Base-by-base conservation (phyloP, 345 rosid genomes). In the Heritiera littoralis region DNA sequence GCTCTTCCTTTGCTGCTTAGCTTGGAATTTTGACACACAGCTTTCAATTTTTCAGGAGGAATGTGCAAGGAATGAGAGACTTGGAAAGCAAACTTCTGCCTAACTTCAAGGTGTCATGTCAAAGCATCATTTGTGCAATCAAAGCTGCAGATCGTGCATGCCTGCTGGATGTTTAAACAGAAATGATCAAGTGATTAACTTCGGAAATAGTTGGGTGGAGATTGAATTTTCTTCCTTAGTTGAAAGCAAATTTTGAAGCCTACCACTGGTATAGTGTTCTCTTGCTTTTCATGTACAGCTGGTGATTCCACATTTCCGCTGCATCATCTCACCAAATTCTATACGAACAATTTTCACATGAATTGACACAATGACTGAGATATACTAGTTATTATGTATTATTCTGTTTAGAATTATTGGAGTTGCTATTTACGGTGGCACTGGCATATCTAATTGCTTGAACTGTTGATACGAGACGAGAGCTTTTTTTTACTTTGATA, bases 31-130 rank as follows among this genome's bases (percentile, higher is more conserved):
- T 18, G 35, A 66, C 72, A 49, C 41, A 10, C 20, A 51, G 61
- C 76, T 81, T 61, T 55, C 14, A 58, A 66, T 77, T 73, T 76
- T 5, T 49, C 85, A 92, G 94, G 91, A 87, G 79, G 89, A 88
- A 88, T 83, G 89, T 77, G 20, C 86, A 43, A 84, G 83, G 80
- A 90, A 90, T 64, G 88, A 81, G 77, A 87, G 67, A 71, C 89
- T 89, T 61, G 78, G 40, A 61, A 80, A 72, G 40, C 83, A 74
- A 69, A 56, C 58, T 35, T 64, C 79, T 63, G 18, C 46, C 45
- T 64, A 63, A 60, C 40, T 45, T 28, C 55, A 20, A 35, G 45
- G 18, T 49, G 32, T 12, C 43, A 17, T 38, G 69, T 30, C 9
- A 15, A 17, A 76, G 46, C 45, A 71, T 48, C 41, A 28, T 70